Base-by-base conservation (phyloP, 129 eudicot species). In the Oenanthe sinensis region DNA sequence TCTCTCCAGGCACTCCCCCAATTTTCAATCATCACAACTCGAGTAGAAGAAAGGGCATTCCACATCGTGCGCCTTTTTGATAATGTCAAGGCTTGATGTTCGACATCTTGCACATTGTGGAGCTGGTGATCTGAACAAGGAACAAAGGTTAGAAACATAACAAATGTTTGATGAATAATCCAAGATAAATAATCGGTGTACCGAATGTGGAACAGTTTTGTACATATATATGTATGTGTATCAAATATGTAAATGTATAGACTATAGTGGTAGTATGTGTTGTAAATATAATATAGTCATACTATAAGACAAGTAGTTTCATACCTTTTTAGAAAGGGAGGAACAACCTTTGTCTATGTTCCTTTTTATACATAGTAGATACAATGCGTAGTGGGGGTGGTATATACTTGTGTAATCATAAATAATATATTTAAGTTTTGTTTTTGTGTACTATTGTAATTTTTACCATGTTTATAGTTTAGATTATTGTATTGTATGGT, bases 1-100 rank as follows among this genome's bases (percentile, higher is more conserved):
- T 90, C 43, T 92, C 97, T n/a, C 97, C 97, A 0, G 87, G 81
- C 5, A 92, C 97, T 22, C 93, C 97, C 8, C 97, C 97, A 0
- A 76, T 86, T n/a, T 87, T 52, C 90, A 88, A 85, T 78, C 92
- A 88, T 75, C 74, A 83, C 3, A 89, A 86, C 63, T 88, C 97
- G 0, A 91, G 89, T 68, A 40, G 96, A 81, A 85, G 97, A 74
- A 92, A 92, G 88, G 97, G 97, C 74, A 84, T 88, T 54, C 97
- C 97, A 15, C 96, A 87, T 33, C 92, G 97, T 0, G 96, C 97
- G 10, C 97, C 97, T 2, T 92, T 92, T 58, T 92, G 85, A 85
- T 74, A 15, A 74, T 6, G 42, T 46, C 19, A 4, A 24, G 68
- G 58, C 77, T 74, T 43, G 19, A 44, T 13, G 3, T 68, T 10